phyloP scores from a whole-genome alignment of 2,329 filamentous ascomycete genomes.

The Plenodomus lindquistii region DNA sequence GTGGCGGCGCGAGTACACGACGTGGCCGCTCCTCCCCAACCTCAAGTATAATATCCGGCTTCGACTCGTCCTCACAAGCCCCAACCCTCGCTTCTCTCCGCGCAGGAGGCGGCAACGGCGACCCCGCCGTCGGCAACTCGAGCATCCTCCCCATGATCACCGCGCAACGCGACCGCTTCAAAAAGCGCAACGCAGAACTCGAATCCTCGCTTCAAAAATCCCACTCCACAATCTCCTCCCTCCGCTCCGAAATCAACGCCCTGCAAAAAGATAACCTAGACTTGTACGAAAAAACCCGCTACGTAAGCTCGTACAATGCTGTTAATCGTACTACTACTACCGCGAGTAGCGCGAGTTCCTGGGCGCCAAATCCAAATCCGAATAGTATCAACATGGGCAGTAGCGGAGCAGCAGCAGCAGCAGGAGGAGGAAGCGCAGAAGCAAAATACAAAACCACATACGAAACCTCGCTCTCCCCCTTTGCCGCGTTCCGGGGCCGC shows the following conservation, averaged over 20 bases:
- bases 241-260: constrained; percentile 87
- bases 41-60: constrained; percentile 97
- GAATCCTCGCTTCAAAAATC: constrained; percentile 87
- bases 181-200: constrained; percentile 89
- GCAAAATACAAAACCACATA: constrained; percentile 86
- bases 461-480: constrained; percentile 93
- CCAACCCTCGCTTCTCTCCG: constrained; percentile 61
- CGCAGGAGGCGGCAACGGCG: constrained; percentile 57
- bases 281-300: constrained; percentile 96
- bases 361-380: constrained; percentile 72
- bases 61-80: constrained; percentile 58
- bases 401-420: background rate
- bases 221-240: constrained; percentile 78
- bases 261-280: constrained; percentile 95
- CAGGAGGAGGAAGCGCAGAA: constrained; percentile 51
- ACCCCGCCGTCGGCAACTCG: constrained; percentile 72
- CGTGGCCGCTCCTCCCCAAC: constrained; percentile 82
- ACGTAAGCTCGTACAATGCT: constrained; percentile 90
- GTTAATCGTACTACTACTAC: constrained; percentile 66
- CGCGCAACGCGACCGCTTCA: constrained; percentile 96
- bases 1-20: too few species aligned
- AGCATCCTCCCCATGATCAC: constrained; percentile 98
- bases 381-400: constrained; percentile 71
- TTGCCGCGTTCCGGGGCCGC: constrained; percentile 91
- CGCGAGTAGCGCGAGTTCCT: constrained; percentile 63